phyloP scores from a whole-genome alignment of 1,284 basidiomycete species.

The Hemileia vastatrix region DNA sequence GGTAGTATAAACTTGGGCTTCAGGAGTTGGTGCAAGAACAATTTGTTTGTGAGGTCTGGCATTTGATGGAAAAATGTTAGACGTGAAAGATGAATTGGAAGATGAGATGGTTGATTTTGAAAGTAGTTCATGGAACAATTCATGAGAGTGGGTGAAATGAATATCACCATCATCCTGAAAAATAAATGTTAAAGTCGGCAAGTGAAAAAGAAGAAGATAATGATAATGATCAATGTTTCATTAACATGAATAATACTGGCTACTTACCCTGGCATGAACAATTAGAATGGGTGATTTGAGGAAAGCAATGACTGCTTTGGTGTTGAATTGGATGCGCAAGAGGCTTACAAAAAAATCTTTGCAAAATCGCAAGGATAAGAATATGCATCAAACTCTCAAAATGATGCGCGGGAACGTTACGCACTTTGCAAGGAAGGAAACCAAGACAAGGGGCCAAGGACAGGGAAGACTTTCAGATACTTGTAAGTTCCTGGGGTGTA shows the following conservation, averaged over 20 bases:
- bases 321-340: constrained; percentile 9
- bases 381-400: background rate
- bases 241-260: background rate
- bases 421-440: constrained; percentile 11
- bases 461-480: constrained; percentile 15
- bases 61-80: background rate
- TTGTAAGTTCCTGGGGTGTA: constrained; percentile 12
- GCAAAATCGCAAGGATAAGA: background rate
- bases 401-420: background rate
- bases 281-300: constrained; percentile 8
- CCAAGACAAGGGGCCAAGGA: constrained; percentile 10
- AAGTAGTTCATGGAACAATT: constrained; percentile 6
- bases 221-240: background rate
- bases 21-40: too few relatives aligned
- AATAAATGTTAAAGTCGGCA: background rate
- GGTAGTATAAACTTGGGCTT: too few relatives aligned
- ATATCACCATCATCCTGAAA: constrained; percentile 15
- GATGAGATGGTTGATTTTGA: background rate
- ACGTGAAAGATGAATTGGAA: background rate
- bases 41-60: too few relatives aligned
- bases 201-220: background rate
- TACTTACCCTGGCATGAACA: constrained; percentile 12
- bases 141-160: constrained; percentile 9
- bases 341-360: background rate
- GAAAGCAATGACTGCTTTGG: constrained; percentile 5